A percentile compares a stretch with the other conserved stretches of the same genome.
Evolutionary conservation across 2,329 filamentous ascomycete genomes (phyloP).

Genomic region (Periconia macrospinosa): DNA sequence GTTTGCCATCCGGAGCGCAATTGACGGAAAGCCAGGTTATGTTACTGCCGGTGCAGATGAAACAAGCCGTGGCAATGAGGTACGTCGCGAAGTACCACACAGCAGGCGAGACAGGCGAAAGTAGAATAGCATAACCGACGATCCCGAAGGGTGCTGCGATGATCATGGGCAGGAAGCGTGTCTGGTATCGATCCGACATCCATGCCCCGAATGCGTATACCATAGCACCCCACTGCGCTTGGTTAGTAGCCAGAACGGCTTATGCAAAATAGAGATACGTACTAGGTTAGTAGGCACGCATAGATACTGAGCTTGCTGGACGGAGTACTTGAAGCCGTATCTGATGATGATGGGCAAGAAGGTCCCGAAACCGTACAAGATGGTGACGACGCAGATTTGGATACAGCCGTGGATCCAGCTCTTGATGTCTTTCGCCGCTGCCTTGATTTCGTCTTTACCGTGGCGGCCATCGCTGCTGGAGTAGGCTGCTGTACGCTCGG

Average conservation of each 20-base stretch:
- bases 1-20: conserved; percentile 35
- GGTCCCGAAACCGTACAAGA: conserved; percentile 46
- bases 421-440: conserved; percentile 35
- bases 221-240: conserved; percentile 40
- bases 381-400: conserved; percentile 45
- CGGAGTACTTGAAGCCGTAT: conserved; percentile 44
- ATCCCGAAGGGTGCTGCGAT: conserved; percentile 35
- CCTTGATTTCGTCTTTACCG: conserved; percentile 30
- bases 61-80: conserved; percentile 36
- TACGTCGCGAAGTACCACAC: conserved; percentile 37
- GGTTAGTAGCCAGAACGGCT: too few species aligned
- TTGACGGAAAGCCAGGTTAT: conserved; percentile 38
- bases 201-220: conserved; percentile 45
- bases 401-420: conserved; percentile 38
- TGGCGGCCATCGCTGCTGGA: conserved; percentile 33
- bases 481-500: conserved; percentile 34
- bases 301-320: conserved; percentile 31
- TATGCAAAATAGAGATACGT: too few species aligned
- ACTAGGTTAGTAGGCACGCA: too few species aligned
- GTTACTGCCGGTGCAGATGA: conserved; percentile 37
- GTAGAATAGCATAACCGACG: conserved; percentile 33
- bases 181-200: conserved; percentile 42
- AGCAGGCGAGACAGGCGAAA: conserved; percentile 25
- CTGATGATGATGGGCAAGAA: conserved; percentile 49
- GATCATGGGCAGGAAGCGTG: conserved; percentile 42